Base-by-base conservation (phyloP, 2,329 filamentous ascomycete genomes). In the Chrysosporium keratinophilum region DNA sequence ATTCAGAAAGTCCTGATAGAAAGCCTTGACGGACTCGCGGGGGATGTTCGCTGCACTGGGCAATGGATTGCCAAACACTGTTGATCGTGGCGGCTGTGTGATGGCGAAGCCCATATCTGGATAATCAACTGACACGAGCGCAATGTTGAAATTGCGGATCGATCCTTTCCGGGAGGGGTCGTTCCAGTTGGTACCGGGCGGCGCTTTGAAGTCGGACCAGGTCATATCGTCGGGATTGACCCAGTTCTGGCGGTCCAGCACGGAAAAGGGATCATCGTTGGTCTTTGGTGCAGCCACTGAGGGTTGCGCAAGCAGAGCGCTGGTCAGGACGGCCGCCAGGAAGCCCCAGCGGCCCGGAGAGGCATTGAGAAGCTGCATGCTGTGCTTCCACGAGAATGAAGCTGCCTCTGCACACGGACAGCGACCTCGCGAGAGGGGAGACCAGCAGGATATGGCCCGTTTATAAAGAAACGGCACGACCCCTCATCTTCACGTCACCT, bases 221-320 rank as follows among this genome's bases (percentile, higher is more conserved):
- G 56, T 59, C 57, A 59, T 59, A 40, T 59, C 56, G 15, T 57
- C 57, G 1, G 57, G 57, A 34, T 59, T 58, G 45, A 59, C 54
- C 57, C 57, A 58, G 31, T 58, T 58, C 33, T 59, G 57, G 7
- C 54, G 56, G 50, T 59, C 57, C 3, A 59, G 54, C 10, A 59
- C 46, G 17, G 56, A 56, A 23, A 59, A 59, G 11, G 57, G 57
- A 10, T 58, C 57, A 42, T 47, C 15, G n/a, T 47, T 39, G n/a
- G 20, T 14, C n/a, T 40, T 47, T 34, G 46, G 46, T 2, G 34
- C 12, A 11, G 54, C 50, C 17, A 31, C 31, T 31, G 56, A 47
- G 19, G 54, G 51, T 9, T 56, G 39, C 33, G 44, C 50, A 15
- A 58, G 56, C 17, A 58, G 44, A 3, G 48, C 33, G 14, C 54